Evolutionary conservation across 352 stramenopile species (phyloP).

Genomic region (Elongisporangium prolatum): DNA sequence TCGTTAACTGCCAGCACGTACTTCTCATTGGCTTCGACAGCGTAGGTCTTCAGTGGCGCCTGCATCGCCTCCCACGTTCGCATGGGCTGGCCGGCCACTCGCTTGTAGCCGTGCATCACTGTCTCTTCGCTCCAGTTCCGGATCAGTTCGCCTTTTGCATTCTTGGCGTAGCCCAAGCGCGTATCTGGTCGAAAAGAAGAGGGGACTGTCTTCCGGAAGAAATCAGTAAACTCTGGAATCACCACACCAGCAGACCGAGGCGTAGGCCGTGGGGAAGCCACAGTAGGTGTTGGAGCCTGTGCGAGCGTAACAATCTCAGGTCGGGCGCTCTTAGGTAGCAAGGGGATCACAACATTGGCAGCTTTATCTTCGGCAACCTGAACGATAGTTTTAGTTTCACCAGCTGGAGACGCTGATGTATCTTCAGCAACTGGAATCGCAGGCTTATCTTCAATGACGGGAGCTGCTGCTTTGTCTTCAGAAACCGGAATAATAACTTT

Average conservation of each 20-base stretch:
- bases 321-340: background rate
- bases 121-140: constrained; percentile 61
- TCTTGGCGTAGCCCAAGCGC: constrained; percentile 55
- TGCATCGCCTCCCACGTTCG: constrained; percentile 69
- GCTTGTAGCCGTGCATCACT: constrained; percentile 33
- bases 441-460: no score
- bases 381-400: no score
- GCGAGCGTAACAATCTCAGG: background rate
- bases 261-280: background rate
- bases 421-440: no score
- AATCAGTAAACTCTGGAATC: constrained; percentile 66
- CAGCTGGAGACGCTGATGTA: no score
- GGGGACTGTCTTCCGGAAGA: constrained; percentile 55
- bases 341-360: background rate
- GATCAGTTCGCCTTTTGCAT: constrained; percentile 42
- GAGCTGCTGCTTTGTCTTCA: no score
- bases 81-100: constrained; percentile 38
- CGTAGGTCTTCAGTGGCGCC: constrained; percentile 66
- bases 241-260: constrained; percentile 9
- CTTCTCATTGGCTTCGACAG: constrained; percentile 64
- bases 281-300: background rate
- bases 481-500: no score
- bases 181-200: constrained; percentile 37
- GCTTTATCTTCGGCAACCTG: background rate
- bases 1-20: constrained; percentile 50